Evolutionary conservation across 1,284 basidiomycete genomes (phyloP).

Genomic region (Mycena sp.): DNA sequence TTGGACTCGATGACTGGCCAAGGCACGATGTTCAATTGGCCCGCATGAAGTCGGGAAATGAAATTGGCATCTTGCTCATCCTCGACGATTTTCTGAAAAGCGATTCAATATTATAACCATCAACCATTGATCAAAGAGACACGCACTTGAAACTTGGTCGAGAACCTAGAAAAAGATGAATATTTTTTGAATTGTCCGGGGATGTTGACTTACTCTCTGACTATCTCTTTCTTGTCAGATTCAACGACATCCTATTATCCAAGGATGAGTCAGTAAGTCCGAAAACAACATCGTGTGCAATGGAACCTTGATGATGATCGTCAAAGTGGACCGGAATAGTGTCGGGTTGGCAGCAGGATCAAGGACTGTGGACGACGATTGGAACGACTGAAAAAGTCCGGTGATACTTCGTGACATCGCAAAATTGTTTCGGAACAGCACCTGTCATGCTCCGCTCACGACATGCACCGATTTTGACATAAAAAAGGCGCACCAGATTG

Average conservation of each 20-base stretch:
- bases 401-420: slow-evolving; percentile 66
- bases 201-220: slow-evolving; percentile 53
- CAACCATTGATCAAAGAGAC: too few relatives aligned
- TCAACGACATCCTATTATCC: slow-evolving; percentile 66
- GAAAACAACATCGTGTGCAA: slow-evolving; percentile 1
- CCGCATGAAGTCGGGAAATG: slow-evolving; percentile 63
- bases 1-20: slow-evolving; percentile 73
- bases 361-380: slow-evolving; percentile 65
- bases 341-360: slow-evolving; percentile 66
- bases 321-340: slow-evolving; percentile 66
- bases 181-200: not conserved
- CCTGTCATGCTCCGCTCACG: too few relatives aligned
- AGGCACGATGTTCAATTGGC: slow-evolving; percentile 66
- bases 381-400: slow-evolving; percentile 71
- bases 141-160: slow-evolving; percentile 53
- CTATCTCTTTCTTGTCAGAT: slow-evolving; percentile 64
- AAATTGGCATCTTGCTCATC: slow-evolving; percentile 71
- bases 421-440: slow-evolving; percentile 73
- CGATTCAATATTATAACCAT: not conserved
- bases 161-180: slow-evolving; percentile 50
- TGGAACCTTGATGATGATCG: slow-evolving; percentile 69
- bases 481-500: slow-evolving; percentile 54
- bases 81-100: slow-evolving; percentile 35
- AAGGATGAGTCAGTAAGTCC: not conserved
- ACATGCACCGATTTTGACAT: not conserved